These are phyloP conservation scores for Cryphonectria naterciae DNA, from an alignment of 2,329 filamentous ascomycete genomes.

Conservation along the genomic window DNA sequence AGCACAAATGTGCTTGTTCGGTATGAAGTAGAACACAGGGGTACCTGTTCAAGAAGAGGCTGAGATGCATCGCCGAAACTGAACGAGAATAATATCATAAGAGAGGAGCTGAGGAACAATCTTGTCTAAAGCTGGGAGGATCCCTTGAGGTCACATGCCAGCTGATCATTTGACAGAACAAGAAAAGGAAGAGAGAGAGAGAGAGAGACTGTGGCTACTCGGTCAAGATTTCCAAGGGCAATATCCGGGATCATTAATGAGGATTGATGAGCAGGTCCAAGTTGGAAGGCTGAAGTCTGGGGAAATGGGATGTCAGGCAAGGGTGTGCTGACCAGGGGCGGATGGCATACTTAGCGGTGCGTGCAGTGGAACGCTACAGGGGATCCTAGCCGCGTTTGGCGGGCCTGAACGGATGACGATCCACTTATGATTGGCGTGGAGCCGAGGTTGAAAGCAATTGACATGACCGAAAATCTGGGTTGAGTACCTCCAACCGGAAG, in stretches of 20 bases:
- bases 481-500: background rate
- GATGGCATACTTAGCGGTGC: background rate
- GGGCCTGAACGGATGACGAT: conserved; percentile 5
- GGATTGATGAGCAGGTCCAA: background rate
- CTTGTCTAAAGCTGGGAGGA: background rate
- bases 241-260: background rate
- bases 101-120: background rate
- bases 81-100: background rate
- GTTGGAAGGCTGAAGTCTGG: conserved; percentile 18
- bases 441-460: conserved; percentile 18
- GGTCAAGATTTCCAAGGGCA: background rate
- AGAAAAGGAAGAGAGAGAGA: no score
- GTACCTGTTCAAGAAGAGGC: background rate
- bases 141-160: background rate
- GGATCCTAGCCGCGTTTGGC: conserved; percentile 7
- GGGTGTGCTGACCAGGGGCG: background rate
- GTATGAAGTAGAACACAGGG: background rate
- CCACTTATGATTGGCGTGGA: conserved; percentile 13
- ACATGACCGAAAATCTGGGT: conserved; percentile 9
- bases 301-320: conserved; percentile 14
- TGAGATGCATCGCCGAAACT: background rate
- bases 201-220: background rate
- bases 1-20: background rate
- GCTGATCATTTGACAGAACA: background rate
- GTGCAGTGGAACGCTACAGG: conserved; percentile 1